Evolutionary conservation across 768 basidiomycete species (phyloP).

Genomic region (Pilatotrama ljubarskyi): DNA sequence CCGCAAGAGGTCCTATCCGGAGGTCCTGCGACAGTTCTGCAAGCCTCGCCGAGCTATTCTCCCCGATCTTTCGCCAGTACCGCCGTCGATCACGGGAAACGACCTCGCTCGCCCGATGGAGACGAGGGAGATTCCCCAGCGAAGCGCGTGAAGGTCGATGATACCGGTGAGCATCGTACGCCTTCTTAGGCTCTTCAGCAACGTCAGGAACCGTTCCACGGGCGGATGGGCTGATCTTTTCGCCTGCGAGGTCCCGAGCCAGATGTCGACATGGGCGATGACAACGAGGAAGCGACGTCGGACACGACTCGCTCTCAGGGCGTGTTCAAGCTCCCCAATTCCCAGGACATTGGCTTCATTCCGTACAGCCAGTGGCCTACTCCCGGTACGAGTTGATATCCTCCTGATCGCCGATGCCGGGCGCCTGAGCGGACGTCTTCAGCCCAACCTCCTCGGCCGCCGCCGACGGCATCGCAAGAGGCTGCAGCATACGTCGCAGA

Average conservation of each 20-base stretch:
- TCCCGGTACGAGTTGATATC: too few relatives aligned
- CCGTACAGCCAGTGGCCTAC: neutral
- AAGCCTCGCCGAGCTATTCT: neutral
- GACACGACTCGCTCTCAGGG: too few relatives aligned
- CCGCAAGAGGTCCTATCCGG: too few relatives aligned
- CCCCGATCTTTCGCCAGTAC: neutral
- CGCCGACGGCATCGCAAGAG: too few relatives aligned
- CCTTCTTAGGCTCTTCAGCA: neutral
- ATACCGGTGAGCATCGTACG: neutral
- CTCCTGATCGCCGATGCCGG: too few relatives aligned
- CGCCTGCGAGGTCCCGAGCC: neutral
- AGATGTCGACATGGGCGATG: neutral
- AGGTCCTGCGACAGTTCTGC: neutral
- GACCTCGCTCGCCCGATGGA: neutral
- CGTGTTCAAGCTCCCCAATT: neutral
- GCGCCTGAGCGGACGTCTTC: too few relatives aligned
- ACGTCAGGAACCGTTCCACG: neutral
- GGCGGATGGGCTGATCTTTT: neutral
- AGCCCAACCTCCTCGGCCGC: too few relatives aligned
- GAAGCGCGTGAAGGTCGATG: neutral
- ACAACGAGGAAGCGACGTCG: too few relatives aligned
- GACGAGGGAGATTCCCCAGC: neutral
- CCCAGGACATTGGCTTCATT: neutral
- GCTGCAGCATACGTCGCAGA: too few relatives aligned
- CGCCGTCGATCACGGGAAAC: neutral